phyloP scores from a whole-genome alignment of 768 basidiomycete species.

The Favolaschia claudopus region DNA sequence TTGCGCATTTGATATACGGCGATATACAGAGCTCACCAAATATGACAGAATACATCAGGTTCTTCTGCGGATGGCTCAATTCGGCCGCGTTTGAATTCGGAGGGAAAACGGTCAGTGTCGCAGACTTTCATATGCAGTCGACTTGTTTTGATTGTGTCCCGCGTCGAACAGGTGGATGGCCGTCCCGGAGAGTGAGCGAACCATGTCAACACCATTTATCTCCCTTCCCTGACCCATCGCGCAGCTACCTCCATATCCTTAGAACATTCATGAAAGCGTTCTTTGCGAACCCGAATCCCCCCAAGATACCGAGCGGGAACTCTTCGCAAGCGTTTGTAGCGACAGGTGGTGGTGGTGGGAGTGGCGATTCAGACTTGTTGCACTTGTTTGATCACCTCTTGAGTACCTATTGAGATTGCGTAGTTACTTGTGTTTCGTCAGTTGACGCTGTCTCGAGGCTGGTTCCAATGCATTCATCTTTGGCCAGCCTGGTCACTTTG shows the following conservation, averaged over 20 bases:
- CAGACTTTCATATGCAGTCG: too few relatives aligned
- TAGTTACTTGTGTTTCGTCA: too few relatives aligned
- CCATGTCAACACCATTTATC: not conserved
- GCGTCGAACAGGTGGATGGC: not conserved
- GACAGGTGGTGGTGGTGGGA: too few relatives aligned
- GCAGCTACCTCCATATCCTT: not conserved
- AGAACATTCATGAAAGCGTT: not conserved
- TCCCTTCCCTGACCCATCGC: not conserved
- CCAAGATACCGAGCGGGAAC: too few relatives aligned
- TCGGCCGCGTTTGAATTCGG: conserved; percentile 22
- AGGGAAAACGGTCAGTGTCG: conserved; percentile 14
- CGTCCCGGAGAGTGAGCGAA: not conserved
- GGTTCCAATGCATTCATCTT: too few relatives aligned
- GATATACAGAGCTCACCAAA: not conserved
- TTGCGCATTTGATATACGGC: conserved; percentile 6
- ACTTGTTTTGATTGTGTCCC: not conserved
- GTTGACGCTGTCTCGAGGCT: too few relatives aligned
- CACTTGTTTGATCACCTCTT: too few relatives aligned
- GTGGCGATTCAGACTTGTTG: too few relatives aligned
- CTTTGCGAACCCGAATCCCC: conserved; percentile 17
- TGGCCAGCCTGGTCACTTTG: too few relatives aligned
- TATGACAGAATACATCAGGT: conserved; percentile 5
- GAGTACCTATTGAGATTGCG: too few relatives aligned
- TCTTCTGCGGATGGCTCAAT: conserved; percentile 28
- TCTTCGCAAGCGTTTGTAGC: too few relatives aligned